Conservation (phyloP, 2,329 filamentous ascomycete genomes). For the Colletotrichum godetiae region DNA sequence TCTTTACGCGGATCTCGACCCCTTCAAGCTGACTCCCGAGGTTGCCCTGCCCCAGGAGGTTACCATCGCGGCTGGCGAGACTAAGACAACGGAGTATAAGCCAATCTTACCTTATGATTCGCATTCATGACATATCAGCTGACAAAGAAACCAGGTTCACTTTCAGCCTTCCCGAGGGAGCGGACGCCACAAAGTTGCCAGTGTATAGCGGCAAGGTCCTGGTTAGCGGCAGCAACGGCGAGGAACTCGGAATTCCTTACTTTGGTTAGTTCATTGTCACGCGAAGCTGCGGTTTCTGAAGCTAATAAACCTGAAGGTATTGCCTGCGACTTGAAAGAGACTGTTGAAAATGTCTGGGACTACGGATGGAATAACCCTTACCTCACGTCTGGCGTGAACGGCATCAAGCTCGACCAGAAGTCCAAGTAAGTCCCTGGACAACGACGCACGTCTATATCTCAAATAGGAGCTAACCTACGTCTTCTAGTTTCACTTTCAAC, state of each 20-base stretch:
- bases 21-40: slow-evolving; percentile 29
- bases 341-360: slow-evolving; percentile 20
- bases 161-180: slow-evolving; percentile 41
- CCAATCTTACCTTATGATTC: no score
- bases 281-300: no score
- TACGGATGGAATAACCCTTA: neutral
- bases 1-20: slow-evolving; percentile 26
- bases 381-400: neutral
- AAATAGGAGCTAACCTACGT: neutral
- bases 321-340: slow-evolving; percentile 26
- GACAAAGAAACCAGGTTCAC: slow-evolving; percentile 34
- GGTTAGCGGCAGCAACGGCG: slow-evolving; percentile 44
- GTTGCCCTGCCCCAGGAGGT: slow-evolving; percentile 35
- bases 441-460: neutral
- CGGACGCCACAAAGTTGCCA: slow-evolving; percentile 42
- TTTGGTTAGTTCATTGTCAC: slow-evolving; percentile 34
- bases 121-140: slow-evolving; percentile 4
- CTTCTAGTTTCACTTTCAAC: slow-evolving; percentile 28
- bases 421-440: neutral
- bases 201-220: slow-evolving; percentile 48
- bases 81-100: slow-evolving; percentile 10
- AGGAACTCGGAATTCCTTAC: slow-evolving; percentile 47
- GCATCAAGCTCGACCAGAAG: neutral
- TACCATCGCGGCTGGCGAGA: slow-evolving; percentile 36
- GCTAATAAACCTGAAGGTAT: slow-evolving; percentile 3